Evolutionary conservation across 2,329 filamentous ascomycete species (phyloP).

Genomic region (Bipolaris sorokiniana): DNA sequence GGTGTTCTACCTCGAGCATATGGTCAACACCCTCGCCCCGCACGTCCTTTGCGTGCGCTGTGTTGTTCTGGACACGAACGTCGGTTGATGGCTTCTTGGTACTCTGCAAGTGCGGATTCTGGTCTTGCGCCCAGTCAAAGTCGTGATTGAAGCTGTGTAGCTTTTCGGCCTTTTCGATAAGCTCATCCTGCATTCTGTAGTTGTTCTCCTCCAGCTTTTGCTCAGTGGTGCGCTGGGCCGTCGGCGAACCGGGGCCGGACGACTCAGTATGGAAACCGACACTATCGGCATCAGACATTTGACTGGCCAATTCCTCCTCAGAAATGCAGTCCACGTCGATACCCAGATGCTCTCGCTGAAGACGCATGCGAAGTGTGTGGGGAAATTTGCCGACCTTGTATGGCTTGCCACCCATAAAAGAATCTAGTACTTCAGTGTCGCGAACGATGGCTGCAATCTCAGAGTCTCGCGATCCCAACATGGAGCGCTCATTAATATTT

Average conservation of each 20-base stretch:
- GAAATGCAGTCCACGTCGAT: slow-evolving; percentile 86
- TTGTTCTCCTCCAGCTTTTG: slow-evolving; percentile 50
- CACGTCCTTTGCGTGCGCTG: slow-evolving; percentile 74
- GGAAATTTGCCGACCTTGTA: slow-evolving; percentile 92
- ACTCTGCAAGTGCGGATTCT: slow-evolving; percentile 63
- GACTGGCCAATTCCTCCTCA: slow-evolving; percentile 45
- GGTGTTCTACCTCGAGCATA: slow-evolving; percentile 60
- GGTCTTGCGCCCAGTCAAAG: slow-evolving; percentile 66
- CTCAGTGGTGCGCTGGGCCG: slow-evolving; percentile 44
- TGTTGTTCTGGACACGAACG: slow-evolving; percentile 64
- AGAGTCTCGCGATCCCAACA: slow-evolving; percentile 90
- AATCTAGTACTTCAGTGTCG: slow-evolving; percentile 91
- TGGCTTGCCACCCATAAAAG: slow-evolving; percentile 86
- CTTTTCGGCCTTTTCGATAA: slow-evolving; percentile 62
- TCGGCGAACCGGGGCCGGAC: slow-evolving; percentile 42
- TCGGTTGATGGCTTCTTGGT: slow-evolving; percentile 64
- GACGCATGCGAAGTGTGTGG: slow-evolving; percentile 86
- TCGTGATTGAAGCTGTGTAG: slow-evolving; percentile 78
- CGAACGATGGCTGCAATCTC: slow-evolving; percentile 89
- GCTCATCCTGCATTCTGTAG: slow-evolving; percentile 60
- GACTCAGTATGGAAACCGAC: slow-evolving; percentile 60
- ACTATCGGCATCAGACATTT: slow-evolving; percentile 66
- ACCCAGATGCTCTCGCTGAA: slow-evolving; percentile 98
- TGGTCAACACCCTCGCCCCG: slow-evolving; percentile 78
- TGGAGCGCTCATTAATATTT: slow-evolving; percentile 97